Percentiles rank a stretch among this genome's conserved stretches.
Evolutionary conservation across 306 rosid genomes (phyloP).

Genomic region (Betula pendula): DNA sequence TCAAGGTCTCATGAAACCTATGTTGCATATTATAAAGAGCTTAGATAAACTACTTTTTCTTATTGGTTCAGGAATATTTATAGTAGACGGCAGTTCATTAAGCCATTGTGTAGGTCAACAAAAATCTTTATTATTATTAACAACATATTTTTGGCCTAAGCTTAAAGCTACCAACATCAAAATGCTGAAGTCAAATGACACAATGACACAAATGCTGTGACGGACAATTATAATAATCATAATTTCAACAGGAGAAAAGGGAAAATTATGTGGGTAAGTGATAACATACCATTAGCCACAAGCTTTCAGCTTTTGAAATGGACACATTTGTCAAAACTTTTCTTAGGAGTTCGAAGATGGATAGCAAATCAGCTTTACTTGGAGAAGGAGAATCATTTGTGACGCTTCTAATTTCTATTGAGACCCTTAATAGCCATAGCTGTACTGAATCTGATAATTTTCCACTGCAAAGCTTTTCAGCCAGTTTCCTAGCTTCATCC

Average conservation of each 20-base stretch:
- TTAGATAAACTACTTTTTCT: neutral
- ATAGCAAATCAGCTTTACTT: conserved; percentile 58
- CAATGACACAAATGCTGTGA: neutral
- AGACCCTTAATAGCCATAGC: conserved; percentile 59
- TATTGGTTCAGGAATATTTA: neutral
- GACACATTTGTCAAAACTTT: conserved; percentile 45
- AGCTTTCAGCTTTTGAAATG: conserved; percentile 63
- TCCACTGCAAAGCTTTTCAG: conserved; percentile 60
- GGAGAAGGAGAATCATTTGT: conserved; percentile 43
- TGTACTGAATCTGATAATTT: conserved; percentile 52
- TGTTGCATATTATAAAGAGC: neutral
- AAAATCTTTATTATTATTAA: neutral
- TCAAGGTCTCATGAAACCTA: neutral
- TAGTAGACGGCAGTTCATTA: neutral
- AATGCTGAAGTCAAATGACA: neutral
- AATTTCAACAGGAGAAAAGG: neutral
- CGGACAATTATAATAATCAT: neutral
- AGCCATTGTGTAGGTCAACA: neutral
- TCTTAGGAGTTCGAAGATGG: conserved; percentile 59
- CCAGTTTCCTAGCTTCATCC: conserved; percentile 66
- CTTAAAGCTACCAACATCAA: neutral
- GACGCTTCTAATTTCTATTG: conserved; percentile 52
- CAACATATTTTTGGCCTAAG: neutral
- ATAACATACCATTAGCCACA: conserved; percentile 79
- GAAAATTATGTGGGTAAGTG: conserved; percentile 1